Conservation (phyloP, 805 yeast species). For the Groenewaldozyma salmanticensis region DNA sequence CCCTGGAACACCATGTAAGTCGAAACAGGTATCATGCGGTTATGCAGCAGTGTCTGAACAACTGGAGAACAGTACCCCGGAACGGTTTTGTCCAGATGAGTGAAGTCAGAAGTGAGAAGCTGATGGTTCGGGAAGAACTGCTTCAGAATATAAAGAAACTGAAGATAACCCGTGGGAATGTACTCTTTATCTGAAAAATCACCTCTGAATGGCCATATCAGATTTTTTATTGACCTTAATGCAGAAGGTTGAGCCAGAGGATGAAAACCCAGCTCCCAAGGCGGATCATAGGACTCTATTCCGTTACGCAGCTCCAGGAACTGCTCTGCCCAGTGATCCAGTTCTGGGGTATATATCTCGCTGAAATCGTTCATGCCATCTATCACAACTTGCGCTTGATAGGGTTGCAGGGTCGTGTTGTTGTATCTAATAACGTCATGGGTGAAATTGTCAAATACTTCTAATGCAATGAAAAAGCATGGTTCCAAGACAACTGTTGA, state of each 20-base stretch:
- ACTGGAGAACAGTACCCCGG: constrained; percentile 64
- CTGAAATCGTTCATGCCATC: constrained; percentile 67
- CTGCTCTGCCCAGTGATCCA: constrained; percentile 32
- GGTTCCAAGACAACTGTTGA: constrained; percentile 46
- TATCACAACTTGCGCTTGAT: constrained; percentile 68
- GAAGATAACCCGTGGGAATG: constrained; percentile 66
- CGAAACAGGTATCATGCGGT: constrained; percentile 56
- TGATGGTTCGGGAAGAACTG: constrained; percentile 67
- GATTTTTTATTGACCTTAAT: constrained; percentile 36
- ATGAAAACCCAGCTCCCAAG: constrained; percentile 35
- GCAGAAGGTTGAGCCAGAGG: constrained; percentile 48
- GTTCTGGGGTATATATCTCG: constrained; percentile 42
- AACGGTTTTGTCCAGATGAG: constrained; percentile 30
- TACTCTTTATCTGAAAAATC: constrained; percentile 63
- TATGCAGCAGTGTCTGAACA: constrained; percentile 64
- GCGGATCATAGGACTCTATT: constrained; percentile 20
- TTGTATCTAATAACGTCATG: constrained; percentile 79
- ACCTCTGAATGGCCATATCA: constrained; percentile 56
- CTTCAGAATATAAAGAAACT: constrained; percentile 54
- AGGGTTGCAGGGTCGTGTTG: constrained; percentile 51
- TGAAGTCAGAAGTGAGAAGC: constrained; percentile 64
- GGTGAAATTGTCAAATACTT: constrained; percentile 75
- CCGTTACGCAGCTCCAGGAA: constrained; percentile 47
- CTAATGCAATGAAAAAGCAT: constrained; percentile 69
- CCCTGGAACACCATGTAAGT: constrained; percentile 83